Percentiles rank a stretch among this genome's conserved stretches.
These are phyloP conservation scores for Beauveria caledonica DNA, from an alignment of 2,329 filamentous ascomycete genomes.

Conservation along the genomic window DNA sequence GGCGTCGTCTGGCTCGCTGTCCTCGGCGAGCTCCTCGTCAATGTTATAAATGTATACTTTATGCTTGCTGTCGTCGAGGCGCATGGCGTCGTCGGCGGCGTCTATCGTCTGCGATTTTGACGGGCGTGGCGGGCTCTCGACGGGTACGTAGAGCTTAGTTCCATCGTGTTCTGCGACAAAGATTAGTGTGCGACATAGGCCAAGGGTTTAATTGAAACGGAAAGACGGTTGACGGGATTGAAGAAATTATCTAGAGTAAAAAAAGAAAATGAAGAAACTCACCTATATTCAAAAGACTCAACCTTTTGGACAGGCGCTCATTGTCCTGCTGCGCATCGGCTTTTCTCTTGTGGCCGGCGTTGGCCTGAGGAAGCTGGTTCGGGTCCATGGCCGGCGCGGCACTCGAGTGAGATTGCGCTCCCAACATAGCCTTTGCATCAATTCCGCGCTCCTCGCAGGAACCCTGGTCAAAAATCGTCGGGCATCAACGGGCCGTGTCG, in stretches of 20 bases:
- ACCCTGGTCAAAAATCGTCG: not conserved
- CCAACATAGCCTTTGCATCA: slow-evolving; percentile 14
- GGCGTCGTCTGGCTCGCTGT: slow-evolving; percentile 36
- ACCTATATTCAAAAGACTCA: slow-evolving; percentile 79
- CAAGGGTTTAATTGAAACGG: no score
- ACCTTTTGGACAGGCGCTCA: slow-evolving; percentile 74
- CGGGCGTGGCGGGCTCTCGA: slow-evolving; percentile 36
- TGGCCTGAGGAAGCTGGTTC: slow-evolving; percentile 13
- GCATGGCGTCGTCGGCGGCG: slow-evolving; percentile 57
- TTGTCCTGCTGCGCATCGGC: slow-evolving; percentile 47
- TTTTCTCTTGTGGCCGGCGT: slow-evolving; percentile 45
- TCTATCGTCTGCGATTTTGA: slow-evolving; percentile 4
- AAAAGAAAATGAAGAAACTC: slow-evolving; percentile 22
- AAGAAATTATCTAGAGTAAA: no score
- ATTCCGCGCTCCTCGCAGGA: slow-evolving; percentile 4
- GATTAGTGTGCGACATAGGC: not conserved
- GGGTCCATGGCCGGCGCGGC: slow-evolving; percentile 10
- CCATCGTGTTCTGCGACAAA: slow-evolving; percentile 49
- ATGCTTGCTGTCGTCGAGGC: slow-evolving; percentile 77
- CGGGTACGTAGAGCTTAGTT: slow-evolving; percentile 57
- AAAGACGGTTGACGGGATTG: not conserved
- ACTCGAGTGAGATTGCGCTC: slow-evolving; percentile 13
- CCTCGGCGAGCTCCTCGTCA: slow-evolving; percentile 69
- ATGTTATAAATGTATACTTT: slow-evolving; percentile 88
- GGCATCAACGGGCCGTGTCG: not conserved